Percentiles rank a stretch among this genome's conserved stretches.
Evolutionary conservation across 78 protist species (phyloP).

Genomic region (Isochrysis galbana): DNA sequence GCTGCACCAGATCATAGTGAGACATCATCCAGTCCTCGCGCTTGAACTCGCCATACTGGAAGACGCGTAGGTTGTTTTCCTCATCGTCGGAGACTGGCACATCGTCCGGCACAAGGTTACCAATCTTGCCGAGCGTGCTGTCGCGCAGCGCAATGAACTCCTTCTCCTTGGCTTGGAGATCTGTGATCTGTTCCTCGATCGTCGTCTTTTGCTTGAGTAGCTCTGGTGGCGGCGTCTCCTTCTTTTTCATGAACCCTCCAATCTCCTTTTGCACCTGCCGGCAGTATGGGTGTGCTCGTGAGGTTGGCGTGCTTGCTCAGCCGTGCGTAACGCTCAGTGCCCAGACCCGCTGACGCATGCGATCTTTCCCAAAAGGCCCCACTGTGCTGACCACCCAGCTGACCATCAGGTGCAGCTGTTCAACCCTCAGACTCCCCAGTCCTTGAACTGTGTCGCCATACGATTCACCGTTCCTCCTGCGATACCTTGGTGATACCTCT

Average conservation of each 20-base stretch:
- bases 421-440: no score
- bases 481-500: no score
- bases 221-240: slow-evolving; percentile 25
- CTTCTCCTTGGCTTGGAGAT: slow-evolving; percentile 33
- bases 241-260: slow-evolving; percentile 5
- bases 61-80: slow-evolving; percentile 53
- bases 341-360: no score
- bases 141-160: slow-evolving; percentile 19
- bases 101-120: slow-evolving; percentile 86
- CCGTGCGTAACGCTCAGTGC: no score
- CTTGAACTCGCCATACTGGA: slow-evolving; percentile 32
- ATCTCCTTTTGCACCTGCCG: slow-evolving; percentile 14
- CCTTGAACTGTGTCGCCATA: no score
- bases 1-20: slow-evolving; percentile 74
- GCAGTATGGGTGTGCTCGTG: no score
- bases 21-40: slow-evolving; percentile 36
- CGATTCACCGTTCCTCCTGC: no score
- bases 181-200: slow-evolving; percentile 16
- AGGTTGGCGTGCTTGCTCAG: no score
- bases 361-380: no score
- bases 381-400: no score
- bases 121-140: slow-evolving; percentile 61
- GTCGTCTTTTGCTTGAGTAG: neutral
- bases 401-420: no score
- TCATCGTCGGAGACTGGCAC: slow-evolving; percentile 86